Base-by-base conservation (phyloP, 2,329 filamentous ascomycete genomes). In the Eurotiales sp. region DNA sequence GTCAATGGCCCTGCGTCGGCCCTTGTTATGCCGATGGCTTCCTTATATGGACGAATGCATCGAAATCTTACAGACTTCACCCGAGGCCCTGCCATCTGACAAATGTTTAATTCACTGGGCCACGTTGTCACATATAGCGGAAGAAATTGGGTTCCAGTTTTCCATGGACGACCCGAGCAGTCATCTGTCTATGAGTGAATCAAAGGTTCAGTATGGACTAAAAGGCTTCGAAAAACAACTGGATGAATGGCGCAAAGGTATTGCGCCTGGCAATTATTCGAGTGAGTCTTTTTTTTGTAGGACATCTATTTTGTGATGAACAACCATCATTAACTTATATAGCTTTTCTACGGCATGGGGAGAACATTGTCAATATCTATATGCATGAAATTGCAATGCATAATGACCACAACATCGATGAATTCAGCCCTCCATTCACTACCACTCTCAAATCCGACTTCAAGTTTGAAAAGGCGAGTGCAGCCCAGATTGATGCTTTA, bases 351-450 rank as follows among this genome's bases (percentile, higher is more conserved):
- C 71, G 73, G 15, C 77, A 90, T 57, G 80, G 80, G 54, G 83
- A 88, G 57, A 75, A 84, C 56, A 78, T 86, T 2, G 65, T 88
- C 30, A 85, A 78, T 55, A 72, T 91, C 3, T 90, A 87, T 63
- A 84, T 90, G 73, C 85, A 91, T 64, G 88, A 91, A 66, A 81
- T 88, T 49, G 83, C 81, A 2, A 80, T 91, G 56, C 84, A 88
- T 56, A 75, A 80, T 8, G 83, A 87, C 47, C 78, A 81, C 55
- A 75, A 73, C 17, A 74, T 76, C 2, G 76, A 82, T 7, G 77
- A 83, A 22, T 77, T 80, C 59, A 65, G 63, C 59, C 55, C 62
- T 52, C 59, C 70, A 62, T 54, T 60, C 75, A 72, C 62, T 68
- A 73, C n/a, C 72, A 74, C 54, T 2, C 32, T 46, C 22, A 54